Percentiles rank a stretch among this genome's conserved stretches.
phyloP scores from a whole-genome alignment of 208 protist genomes.

The Crithidia thermophila region DNA sequence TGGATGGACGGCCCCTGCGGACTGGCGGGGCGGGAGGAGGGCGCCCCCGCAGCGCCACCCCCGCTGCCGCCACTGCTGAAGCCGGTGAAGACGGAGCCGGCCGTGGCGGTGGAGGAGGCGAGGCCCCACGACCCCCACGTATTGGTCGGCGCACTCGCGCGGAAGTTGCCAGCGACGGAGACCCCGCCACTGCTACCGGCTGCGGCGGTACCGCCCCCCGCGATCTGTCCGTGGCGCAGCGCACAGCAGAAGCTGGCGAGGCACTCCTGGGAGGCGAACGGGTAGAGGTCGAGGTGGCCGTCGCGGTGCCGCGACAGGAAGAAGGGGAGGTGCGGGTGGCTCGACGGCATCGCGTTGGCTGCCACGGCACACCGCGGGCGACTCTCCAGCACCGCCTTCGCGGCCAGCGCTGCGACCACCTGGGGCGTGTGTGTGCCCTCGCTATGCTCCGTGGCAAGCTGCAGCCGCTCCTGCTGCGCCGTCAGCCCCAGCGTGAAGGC shows the following conservation, averaged over 20 bases:
- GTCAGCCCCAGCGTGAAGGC: slow-evolving; percentile 51
- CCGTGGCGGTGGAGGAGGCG: neutral
- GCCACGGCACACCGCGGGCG: slow-evolving; percentile 43
- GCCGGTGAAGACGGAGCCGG: neutral
- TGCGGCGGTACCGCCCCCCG: neutral
- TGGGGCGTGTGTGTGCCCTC: slow-evolving; percentile 11
- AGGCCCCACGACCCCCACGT: slow-evolving; percentile 16
- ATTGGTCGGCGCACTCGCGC: neutral
- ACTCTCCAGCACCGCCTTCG: slow-evolving; percentile 27
- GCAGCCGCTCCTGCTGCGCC: slow-evolving; percentile 28
- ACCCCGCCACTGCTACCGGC: neutral
- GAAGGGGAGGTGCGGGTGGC: slow-evolving; percentile 87
- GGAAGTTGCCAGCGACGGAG: neutral
- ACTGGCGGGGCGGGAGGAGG: neutral
- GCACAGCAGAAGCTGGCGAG: slow-evolving; percentile 67
- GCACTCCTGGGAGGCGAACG: slow-evolving; percentile 73
- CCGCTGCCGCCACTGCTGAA: neutral
- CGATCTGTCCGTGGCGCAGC: slow-evolving; percentile 8
- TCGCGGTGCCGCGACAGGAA: slow-evolving; percentile 65
- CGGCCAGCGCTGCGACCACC: slow-evolving; percentile 16
- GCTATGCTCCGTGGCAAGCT: slow-evolving; percentile 11
- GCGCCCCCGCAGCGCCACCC: neutral
- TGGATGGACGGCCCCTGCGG: neutral
- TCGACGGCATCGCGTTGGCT: slow-evolving; percentile 34
- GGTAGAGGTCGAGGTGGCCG: slow-evolving; percentile 79